Evolutionary conservation across 2,329 filamentous ascomycete species (phyloP).

Genomic region (Keithomyces neogunnii): DNA sequence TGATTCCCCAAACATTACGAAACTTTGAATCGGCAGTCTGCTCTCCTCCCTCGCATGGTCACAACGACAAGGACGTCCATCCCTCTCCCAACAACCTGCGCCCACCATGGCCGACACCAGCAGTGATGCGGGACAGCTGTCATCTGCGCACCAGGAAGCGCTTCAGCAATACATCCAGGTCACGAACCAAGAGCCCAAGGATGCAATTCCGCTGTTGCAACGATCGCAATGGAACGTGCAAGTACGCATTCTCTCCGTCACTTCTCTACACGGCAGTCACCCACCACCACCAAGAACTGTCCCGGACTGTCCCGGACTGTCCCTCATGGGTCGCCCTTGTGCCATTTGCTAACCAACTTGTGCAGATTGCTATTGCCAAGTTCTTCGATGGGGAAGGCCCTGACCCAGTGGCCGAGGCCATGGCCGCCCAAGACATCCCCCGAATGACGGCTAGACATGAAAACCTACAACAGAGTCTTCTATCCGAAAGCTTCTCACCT

Average conservation of each 20-base stretch:
- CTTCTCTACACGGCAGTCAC: neutral
- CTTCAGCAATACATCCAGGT: constrained; percentile 84
- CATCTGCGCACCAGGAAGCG: constrained; percentile 68
- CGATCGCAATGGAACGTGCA: constrained; percentile 95
- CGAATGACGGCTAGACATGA: constrained; percentile 59
- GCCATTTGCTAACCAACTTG: neutral
- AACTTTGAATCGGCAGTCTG: neutral
- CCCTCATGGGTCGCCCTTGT: neutral
- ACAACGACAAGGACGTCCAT: neutral
- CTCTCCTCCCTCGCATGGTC: neutral
- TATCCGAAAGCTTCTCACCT: constrained; percentile 19
- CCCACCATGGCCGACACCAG: constrained; percentile 23
- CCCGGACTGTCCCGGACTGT: too few relatives aligned
- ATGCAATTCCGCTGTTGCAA: constrained; percentile 70
- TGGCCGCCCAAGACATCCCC: constrained; percentile 54
- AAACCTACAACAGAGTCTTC: constrained; percentile 59
- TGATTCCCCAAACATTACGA: neutral
- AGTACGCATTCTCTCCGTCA: constrained; percentile 33
- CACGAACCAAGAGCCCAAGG: constrained; percentile 70
- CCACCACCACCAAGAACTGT: neutral
- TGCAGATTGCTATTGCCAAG: constrained; percentile 85
- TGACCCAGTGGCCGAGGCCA: constrained; percentile 71
- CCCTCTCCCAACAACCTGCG: neutral
- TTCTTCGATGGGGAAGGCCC: constrained; percentile 95
- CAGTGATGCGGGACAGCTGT: constrained; percentile 59